Percentiles rank a stretch among this genome's conserved stretches.
Evolutionary conservation across 1,139 yeast genomes (phyloP).

Genomic region (Zygotorulaspora mrakii): DNA sequence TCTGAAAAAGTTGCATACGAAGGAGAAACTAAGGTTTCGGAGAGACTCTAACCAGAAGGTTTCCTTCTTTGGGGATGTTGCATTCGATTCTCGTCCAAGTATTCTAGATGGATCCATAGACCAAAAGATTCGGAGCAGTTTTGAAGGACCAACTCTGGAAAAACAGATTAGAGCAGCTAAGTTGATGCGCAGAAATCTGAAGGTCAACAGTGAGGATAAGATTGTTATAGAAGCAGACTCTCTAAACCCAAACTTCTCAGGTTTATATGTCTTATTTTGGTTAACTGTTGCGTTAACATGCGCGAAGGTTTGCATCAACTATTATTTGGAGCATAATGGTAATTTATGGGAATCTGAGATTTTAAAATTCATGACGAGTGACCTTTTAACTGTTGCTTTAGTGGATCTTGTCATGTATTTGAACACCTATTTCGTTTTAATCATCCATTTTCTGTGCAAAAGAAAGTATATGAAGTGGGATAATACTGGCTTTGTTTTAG

Average conservation of each 20-base stretch:
- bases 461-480: conserved; percentile 52
- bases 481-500: conserved; percentile 56
- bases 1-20: conserved; percentile 19
- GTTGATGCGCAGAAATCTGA: conserved; percentile 13
- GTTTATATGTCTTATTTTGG: conserved; percentile 69
- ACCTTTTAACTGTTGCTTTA: conserved; percentile 58
- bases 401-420: conserved; percentile 71
- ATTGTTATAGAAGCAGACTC: conserved; percentile 16
- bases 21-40: conserved; percentile 22
- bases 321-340: conserved; percentile 36
- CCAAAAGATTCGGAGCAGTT: conserved; percentile 30
- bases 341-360: conserved; percentile 49
- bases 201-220: conserved; percentile 15
- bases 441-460: conserved; percentile 52
- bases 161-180: conserved; percentile 22
- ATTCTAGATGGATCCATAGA: conserved; percentile 46
- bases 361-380: conserved; percentile 47
- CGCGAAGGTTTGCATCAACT: conserved; percentile 47
- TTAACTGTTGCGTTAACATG: conserved; percentile 54
- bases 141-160: conserved; percentile 34
- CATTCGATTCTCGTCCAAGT: conserved; percentile 44
- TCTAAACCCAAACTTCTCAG: conserved; percentile 45
- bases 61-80: conserved; percentile 46
- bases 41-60: conserved; percentile 17
- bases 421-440: conserved; percentile 52